These are phyloP conservation scores for Kwoniella newhampshirensis DNA, from an alignment of 768 basidiomycete genomes.

Conservation along the genomic window DNA sequence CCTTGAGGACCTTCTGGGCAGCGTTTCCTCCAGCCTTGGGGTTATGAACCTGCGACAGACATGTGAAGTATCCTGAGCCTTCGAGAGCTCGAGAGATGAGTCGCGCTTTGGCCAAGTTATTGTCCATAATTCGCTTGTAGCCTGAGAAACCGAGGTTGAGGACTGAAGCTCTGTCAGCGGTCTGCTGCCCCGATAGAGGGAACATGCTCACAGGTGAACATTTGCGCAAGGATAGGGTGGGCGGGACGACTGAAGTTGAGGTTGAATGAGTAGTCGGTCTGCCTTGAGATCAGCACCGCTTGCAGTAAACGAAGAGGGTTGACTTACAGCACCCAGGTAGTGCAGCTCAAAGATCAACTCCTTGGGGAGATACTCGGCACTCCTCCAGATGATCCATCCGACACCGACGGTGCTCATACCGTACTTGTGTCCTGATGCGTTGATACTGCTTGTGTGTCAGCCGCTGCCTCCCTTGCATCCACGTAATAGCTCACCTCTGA, in stretches of 20 bases:
- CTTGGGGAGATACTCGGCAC: slow-evolving; percentile 62
- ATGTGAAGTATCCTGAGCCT: slow-evolving; percentile 57
- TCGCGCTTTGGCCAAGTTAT: slow-evolving; percentile 60
- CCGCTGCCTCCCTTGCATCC: slow-evolving; percentile 55
- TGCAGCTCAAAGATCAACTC: slow-evolving; percentile 68
- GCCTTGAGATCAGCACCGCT: neutral
- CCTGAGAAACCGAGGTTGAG: slow-evolving; percentile 63
- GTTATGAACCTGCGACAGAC: slow-evolving; percentile 59
- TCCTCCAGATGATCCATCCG: slow-evolving; percentile 69
- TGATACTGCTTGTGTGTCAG: slow-evolving; percentile 22
- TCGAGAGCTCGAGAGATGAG: slow-evolving; percentile 67
- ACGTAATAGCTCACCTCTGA: slow-evolving; percentile 53
- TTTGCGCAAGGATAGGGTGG: slow-evolving; percentile 63
- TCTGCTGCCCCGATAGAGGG: neutral
- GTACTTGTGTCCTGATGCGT: slow-evolving; percentile 60
- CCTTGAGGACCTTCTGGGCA: slow-evolving; percentile 39
- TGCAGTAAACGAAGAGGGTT: neutral
- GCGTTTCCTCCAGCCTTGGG: slow-evolving; percentile 41
- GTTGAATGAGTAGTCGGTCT: slow-evolving; percentile 72
- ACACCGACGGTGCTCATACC: slow-evolving; percentile 56
- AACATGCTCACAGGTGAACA: slow-evolving; percentile 57
- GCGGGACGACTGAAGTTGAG: slow-evolving; percentile 57
- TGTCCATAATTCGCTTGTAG: slow-evolving; percentile 55
- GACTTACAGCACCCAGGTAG: slow-evolving; percentile 52
- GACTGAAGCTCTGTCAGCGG: slow-evolving; percentile 42